phyloP scores from a whole-genome alignment of 495 filamentous ascomycete species.

The Aspergillus leporis region DNA sequence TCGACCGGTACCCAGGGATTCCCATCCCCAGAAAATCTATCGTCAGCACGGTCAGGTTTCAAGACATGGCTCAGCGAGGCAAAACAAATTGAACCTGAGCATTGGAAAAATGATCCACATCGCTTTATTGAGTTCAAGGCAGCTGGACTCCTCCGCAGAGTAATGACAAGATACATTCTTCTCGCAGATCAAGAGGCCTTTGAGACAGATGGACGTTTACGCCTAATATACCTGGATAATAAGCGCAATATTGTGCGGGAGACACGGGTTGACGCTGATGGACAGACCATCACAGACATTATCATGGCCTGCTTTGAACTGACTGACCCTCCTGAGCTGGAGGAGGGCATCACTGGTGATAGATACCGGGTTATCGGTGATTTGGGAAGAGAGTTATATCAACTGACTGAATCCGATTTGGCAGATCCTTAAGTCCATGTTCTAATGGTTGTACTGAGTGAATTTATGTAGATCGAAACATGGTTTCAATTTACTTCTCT shows the following conservation, averaged over 20 bases:
- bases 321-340: not conserved
- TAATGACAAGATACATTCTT: constrained; percentile 1
- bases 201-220: constrained; percentile 6
- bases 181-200: constrained; percentile 14
- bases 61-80: not conserved
- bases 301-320: not conserved
- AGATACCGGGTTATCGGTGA: not conserved
- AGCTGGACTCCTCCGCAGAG: not conserved
- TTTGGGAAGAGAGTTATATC: not conserved
- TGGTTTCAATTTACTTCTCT: not conserved
- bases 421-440: not conserved
- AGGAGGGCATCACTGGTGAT: not conserved
- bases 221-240: constrained; percentile 6
- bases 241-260: not conserved
- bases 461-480: not conserved
- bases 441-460: not conserved
- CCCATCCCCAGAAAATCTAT: not conserved
- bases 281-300: not conserved
- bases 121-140: not conserved
- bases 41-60: not conserved
- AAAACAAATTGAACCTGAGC: not conserved
- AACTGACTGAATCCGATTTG: not conserved
- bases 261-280: not conserved
- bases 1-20: not conserved
- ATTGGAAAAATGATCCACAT: constrained; percentile 5